These are phyloP conservation scores for Musa balbisiana DNA, from an alignment of 202 grass and related monocot species.

Conservation along the genomic window DNA sequence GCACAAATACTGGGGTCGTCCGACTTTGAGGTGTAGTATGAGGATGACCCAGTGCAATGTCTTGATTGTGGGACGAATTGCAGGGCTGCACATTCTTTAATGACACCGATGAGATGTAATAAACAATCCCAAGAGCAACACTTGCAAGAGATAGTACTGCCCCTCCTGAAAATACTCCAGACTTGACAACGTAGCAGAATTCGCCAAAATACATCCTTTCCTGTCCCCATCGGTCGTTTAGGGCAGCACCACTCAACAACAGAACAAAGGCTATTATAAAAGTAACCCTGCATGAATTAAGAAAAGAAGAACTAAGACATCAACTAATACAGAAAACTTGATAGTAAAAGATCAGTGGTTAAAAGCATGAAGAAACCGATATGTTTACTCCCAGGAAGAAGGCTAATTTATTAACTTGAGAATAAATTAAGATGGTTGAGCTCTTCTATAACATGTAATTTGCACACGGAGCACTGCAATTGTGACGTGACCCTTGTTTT, in stretches of 20 bases:
- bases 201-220: constrained; percentile 87
- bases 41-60: constrained; percentile 71
- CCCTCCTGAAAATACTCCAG: constrained; percentile 82
- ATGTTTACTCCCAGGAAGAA: too few species aligned
- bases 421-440: too few species aligned
- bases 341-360: background rate
- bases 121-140: constrained; percentile 74
- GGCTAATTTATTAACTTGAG: too few species aligned
- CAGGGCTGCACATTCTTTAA: constrained; percentile 29
- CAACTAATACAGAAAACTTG: background rate
- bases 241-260: constrained; percentile 65
- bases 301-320: constrained; percentile 2
- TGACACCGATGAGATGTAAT: constrained; percentile 54
- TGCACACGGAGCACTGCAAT: too few species aligned
- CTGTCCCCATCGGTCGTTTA: constrained; percentile 69
- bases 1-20: constrained; percentile 70
- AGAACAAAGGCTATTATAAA: constrained; percentile 90
- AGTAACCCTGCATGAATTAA: constrained; percentile 45
- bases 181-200: constrained; percentile 88
- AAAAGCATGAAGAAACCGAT: too few species aligned
- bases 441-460: too few species aligned
- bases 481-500: too few species aligned
- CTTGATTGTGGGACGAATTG: constrained; percentile 42
- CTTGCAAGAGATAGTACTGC: constrained; percentile 76
- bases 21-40: constrained; percentile 56